Conservation (phyloP, 2,329 filamentous ascomycete species). For the Xylariaceae sp. region DNA sequence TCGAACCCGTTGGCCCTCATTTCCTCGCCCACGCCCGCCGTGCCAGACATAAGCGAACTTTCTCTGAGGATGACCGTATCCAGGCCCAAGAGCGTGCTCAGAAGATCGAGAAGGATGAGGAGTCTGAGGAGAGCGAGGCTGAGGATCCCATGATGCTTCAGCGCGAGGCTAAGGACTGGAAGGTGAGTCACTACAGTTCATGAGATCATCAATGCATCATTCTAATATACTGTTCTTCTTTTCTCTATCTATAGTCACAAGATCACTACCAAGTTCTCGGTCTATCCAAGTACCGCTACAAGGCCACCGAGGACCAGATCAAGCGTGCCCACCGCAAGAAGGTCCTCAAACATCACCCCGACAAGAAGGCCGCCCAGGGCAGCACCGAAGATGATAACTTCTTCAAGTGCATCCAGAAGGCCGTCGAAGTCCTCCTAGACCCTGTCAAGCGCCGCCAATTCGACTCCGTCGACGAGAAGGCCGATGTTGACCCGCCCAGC, state of each 20-base stretch:
- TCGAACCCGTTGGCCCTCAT: constrained; percentile 95
- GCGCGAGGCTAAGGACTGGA: constrained; percentile 98
- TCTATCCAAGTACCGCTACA: constrained; percentile 85
- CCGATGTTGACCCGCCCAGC: constrained; percentile 83
- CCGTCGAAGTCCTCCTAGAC: constrained; percentile 88
- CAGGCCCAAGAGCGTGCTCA: constrained; percentile 92
- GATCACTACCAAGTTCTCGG: constrained; percentile 98
- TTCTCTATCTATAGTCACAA: constrained; percentile 60
- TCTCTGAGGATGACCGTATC: constrained; percentile 97
- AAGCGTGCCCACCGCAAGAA: constrained; percentile 99
- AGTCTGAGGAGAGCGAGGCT: constrained; percentile 85
- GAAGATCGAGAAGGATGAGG: constrained; percentile 89
- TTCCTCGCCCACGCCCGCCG: constrained; percentile 96
- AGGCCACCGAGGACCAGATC: constrained; percentile 95
- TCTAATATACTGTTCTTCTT: not conserved
- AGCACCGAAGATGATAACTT: constrained; percentile 91
- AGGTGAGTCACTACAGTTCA: constrained; percentile 54
- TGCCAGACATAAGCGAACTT: constrained; percentile 93
- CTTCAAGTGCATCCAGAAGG: constrained; percentile 99
- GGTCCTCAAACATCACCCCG: constrained; percentile 97
- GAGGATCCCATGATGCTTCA: constrained; percentile 91
- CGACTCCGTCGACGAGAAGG: constrained; percentile 92
- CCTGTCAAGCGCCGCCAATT: constrained; percentile 90
- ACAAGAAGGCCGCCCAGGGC: constrained; percentile 94
- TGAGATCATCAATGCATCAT: not conserved